phyloP scores from a whole-genome alignment of 331 rosid species.

The Spiraea crenata region DNA sequence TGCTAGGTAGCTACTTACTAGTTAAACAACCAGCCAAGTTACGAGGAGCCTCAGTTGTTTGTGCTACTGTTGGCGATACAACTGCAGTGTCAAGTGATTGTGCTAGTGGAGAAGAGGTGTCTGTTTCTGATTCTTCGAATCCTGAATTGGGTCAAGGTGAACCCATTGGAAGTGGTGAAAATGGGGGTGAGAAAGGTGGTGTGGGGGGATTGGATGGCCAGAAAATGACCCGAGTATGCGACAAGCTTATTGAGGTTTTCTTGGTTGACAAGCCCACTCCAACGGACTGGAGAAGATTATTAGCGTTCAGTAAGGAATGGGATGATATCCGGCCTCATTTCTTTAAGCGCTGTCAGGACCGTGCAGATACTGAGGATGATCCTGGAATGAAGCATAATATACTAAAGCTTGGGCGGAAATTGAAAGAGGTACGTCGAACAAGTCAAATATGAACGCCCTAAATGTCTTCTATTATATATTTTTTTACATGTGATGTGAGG shows the following conservation, averaged over 20 bases:
- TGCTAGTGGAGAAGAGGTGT: conserved; percentile 27
- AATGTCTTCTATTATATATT: background rate
- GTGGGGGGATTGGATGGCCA: conserved; percentile 38
- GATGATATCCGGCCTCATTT: conserved; percentile 67
- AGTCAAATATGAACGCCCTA: background rate
- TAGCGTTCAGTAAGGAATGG: conserved; percentile 90
- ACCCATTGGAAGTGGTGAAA: conserved; percentile 21
- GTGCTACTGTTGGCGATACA: conserved; percentile 31
- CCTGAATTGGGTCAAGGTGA: conserved; percentile 16
- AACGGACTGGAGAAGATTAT: conserved; percentile 78
- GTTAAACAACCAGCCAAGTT: conserved; percentile 31
- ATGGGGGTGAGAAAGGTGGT: conserved; percentile 20
- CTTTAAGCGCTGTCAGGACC: conserved; percentile 51
- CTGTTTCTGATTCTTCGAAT: conserved; percentile 24
- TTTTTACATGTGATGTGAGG: background rate
- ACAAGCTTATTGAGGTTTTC: conserved; percentile 88
- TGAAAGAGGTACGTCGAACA: conserved; percentile 60
- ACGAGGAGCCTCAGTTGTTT: conserved; percentile 19
- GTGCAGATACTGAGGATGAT: conserved; percentile 50
- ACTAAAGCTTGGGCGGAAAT: conserved; percentile 73
- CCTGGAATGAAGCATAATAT: conserved; percentile 69
- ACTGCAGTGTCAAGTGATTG: conserved; percentile 25
- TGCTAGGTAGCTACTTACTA: conserved; percentile 36
- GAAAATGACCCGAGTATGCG: conserved; percentile 54
- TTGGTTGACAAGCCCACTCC: conserved; percentile 85